phyloP scores from a whole-genome alignment of 441 rosid species.

The Pelargonium cotyledonis region DNA sequence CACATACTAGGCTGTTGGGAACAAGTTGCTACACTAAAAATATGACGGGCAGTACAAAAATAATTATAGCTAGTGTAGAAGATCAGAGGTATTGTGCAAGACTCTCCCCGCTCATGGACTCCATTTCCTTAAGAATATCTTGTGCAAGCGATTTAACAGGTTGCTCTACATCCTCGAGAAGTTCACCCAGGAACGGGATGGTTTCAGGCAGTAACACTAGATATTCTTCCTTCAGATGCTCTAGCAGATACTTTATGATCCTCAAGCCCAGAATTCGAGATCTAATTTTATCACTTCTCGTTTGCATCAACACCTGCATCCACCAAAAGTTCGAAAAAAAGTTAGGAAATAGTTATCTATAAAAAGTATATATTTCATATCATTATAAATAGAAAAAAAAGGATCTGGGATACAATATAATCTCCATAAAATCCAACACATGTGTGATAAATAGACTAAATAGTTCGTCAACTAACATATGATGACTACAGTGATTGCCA shows the following conservation, averaged over 20 bases:
- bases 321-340: neutral
- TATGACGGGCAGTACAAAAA: neutral
- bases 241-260: slow-evolving; percentile 62
- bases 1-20: neutral
- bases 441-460: no score
- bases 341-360: no score
- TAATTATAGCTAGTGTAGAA: neutral
- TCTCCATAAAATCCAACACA: no score
- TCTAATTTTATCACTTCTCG: slow-evolving; percentile 74
- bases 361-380: no score
- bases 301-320: slow-evolving; percentile 78
- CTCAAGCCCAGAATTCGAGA: slow-evolving; percentile 72
- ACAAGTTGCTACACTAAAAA: neutral
- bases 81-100: slow-evolving; percentile 60
- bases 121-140: slow-evolving; percentile 84
- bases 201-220: slow-evolving; percentile 74
- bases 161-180: slow-evolving; percentile 78
- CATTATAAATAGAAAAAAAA: no score
- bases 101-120: slow-evolving; percentile 83
- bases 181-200: slow-evolving; percentile 84
- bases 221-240: slow-evolving; percentile 86
- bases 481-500: no score
- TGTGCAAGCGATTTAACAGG: slow-evolving; percentile 82
- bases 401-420: no score
- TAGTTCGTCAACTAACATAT: no score